Conservation (phyloP, 306 rosid genomes). For the Abrus pulchellus region DNA sequence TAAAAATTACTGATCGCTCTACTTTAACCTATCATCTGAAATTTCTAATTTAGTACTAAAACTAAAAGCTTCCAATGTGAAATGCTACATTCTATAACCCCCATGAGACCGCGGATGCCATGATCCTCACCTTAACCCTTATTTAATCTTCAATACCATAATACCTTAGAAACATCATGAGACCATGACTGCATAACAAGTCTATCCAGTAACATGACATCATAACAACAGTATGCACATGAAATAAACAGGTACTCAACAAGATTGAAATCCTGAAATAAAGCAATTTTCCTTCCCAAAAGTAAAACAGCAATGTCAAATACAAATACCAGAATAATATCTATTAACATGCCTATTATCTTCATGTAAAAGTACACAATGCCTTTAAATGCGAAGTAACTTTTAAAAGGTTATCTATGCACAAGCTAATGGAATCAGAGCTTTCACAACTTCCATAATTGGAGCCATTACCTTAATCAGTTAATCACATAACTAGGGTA, state of each 20-base stretch:
- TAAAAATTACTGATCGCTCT: slow-evolving; percentile 3
- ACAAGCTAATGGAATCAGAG: slow-evolving; percentile 4
- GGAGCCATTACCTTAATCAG: slow-evolving; percentile 6
- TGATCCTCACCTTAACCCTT: background rate
- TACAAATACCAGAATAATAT: background rate
- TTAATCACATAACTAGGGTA: slow-evolving; percentile 6
- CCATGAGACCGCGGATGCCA: background rate
- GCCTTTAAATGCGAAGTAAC: slow-evolving; percentile 13
- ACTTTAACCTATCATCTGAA: slow-evolving; percentile 3
- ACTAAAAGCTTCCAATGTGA: background rate
- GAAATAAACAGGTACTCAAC: background rate
- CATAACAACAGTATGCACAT: background rate
- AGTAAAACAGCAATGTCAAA: background rate
- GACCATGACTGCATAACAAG: background rate
- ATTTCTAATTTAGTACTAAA: background rate
- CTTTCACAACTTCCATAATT: slow-evolving; percentile 16
- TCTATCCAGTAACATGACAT: background rate
- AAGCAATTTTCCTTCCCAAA: background rate
- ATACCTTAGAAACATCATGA: background rate
- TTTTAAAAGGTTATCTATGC: background rate
- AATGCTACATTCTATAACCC: slow-evolving; percentile 14
- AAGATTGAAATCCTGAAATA: background rate
- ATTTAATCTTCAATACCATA: background rate
- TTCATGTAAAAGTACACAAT: background rate
- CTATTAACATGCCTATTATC: background rate